phyloP scores from a whole-genome alignment of 345 rosid genomes.

The Linum trigynum region DNA sequence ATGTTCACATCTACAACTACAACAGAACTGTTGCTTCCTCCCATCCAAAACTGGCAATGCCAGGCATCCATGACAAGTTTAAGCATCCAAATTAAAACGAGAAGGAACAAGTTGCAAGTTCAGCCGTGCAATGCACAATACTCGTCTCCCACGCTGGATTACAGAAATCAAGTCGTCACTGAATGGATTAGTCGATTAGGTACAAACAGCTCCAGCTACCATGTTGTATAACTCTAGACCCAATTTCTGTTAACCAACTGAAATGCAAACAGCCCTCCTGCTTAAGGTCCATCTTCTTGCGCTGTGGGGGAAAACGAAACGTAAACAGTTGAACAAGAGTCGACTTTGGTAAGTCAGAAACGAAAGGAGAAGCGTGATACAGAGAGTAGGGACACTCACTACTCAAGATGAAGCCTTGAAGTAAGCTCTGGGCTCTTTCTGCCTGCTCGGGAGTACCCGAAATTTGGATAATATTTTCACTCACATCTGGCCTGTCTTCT shows the following conservation, averaged over 20 bases:
- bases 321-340: conserved; percentile 3
- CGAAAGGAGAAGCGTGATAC: not conserved
- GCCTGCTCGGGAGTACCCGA: conserved; percentile 96
- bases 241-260: not conserved
- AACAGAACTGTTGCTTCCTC: too few relatives aligned
- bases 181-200: not conserved
- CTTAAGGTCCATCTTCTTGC: conserved; percentile 60
- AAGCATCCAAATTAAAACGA: too few relatives aligned
- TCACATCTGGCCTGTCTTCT: conserved; percentile 60
- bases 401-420: conserved; percentile 95
- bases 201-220: not conserved
- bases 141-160: too few relatives aligned
- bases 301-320: conserved; percentile 31
- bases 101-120: too few relatives aligned
- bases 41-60: too few relatives aligned
- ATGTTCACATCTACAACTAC: too few relatives aligned
- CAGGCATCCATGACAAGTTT: too few relatives aligned
- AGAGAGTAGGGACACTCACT: conserved; percentile 36
- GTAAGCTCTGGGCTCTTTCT: conserved; percentile 94
- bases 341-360: not conserved
- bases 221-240: not conserved
- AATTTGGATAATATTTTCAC: conserved; percentile 65
- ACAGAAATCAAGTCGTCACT: too few relatives aligned
- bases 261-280: not conserved
- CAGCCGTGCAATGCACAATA: too few relatives aligned